phyloP scores from a whole-genome alignment of 2,329 filamentous ascomycete genomes.

The Truncatella angustata region DNA sequence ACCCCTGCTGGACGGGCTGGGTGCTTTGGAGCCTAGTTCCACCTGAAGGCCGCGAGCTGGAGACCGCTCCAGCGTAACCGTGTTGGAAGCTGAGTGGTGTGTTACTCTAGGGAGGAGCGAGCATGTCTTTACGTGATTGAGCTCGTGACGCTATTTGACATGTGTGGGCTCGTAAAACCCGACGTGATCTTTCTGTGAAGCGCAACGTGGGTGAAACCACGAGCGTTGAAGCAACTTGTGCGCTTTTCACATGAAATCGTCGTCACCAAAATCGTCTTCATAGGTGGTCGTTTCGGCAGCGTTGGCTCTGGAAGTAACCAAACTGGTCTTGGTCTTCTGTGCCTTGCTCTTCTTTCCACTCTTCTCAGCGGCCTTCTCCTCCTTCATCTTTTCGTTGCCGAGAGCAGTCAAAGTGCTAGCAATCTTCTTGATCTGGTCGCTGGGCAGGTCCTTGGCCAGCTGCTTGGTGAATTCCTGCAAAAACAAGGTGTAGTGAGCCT shows the following conservation, averaged over 20 bases:
- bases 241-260: constrained; percentile 68
- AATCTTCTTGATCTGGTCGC: constrained; percentile 96
- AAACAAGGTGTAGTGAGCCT: constrained; percentile 87
- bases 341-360: constrained; percentile 96
- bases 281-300: constrained; percentile 74
- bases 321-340: constrained; percentile 81
- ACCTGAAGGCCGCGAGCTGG: not conserved
- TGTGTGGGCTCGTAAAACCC: constrained; percentile 2
- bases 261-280: constrained; percentile 82
- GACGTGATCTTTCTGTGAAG: not conserved
- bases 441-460: constrained; percentile 81
- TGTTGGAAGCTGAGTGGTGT: not conserved
- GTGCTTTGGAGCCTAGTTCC: not conserved
- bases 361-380: constrained; percentile 94
- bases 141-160: not conserved
- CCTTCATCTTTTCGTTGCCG: constrained; percentile 97
- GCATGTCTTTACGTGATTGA: constrained; percentile 4
- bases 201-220: constrained; percentile 11
- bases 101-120: constrained; percentile 1
- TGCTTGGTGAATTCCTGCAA: constrained; percentile 88
- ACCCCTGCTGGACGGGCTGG: not conserved
- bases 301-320: constrained; percentile 65
- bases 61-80: not conserved
- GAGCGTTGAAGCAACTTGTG: constrained; percentile 13
- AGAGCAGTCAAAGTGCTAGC: constrained; percentile 83